phyloP scores from a whole-genome alignment of 768 basidiomycete species.

The Artomyces pyxidatus region DNA sequence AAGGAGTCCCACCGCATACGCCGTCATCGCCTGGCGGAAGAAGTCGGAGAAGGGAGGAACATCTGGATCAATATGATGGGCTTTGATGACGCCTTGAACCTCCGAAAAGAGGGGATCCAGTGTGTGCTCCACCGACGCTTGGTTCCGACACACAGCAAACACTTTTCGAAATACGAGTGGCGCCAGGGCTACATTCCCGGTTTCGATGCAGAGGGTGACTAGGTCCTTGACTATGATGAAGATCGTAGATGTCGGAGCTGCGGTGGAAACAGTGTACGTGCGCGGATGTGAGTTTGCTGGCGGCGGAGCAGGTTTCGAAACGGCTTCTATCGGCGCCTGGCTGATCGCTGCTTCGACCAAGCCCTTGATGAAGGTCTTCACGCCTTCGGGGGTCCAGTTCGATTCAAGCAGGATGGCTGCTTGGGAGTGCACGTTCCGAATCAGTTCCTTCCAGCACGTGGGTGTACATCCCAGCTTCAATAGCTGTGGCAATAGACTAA shows the following conservation, averaged over 20 bases:
- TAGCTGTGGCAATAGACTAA: background rate
- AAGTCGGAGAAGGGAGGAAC: background rate
- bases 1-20: background rate
- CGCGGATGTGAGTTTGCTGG: background rate
- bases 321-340: background rate
- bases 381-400: background rate
- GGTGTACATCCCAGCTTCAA: background rate
- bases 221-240: background rate
- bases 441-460: background rate
- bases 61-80: background rate
- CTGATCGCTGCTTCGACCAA: background rate
- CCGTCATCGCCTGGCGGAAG: background rate
- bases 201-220: background rate
- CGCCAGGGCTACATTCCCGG: background rate
- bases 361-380: background rate
- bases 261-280: background rate
- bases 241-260: background rate
- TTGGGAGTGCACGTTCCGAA: background rate
- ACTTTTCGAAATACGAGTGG: background rate
- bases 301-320: background rate
- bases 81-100: background rate
- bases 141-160: background rate
- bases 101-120: background rate
- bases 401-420: background rate
- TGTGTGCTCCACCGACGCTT: background rate